phyloP scores from a whole-genome alignment of 1,139 yeast species.

The Scheffersomyces segobiensis region DNA sequence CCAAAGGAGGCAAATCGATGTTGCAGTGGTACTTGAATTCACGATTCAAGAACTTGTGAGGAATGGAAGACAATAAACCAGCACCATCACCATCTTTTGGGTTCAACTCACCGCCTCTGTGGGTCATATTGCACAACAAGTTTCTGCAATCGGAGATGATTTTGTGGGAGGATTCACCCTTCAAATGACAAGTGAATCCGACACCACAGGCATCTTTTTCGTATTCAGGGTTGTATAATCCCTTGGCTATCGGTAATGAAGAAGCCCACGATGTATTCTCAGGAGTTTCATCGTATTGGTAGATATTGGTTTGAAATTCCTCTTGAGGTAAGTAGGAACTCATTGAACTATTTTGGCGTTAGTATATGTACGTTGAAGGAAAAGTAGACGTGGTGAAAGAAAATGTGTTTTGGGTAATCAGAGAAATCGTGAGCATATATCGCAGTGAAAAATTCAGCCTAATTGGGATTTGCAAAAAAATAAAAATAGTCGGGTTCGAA shows the following conservation, averaged over 20 bases:
- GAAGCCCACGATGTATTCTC: constrained; percentile 91
- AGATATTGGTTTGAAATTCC: constrained; percentile 45
- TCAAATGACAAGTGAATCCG: constrained; percentile 93
- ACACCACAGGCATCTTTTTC: constrained; percentile 99
- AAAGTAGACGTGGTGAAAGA: not conserved
- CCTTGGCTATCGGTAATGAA: constrained; percentile 81
- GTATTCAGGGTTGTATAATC: constrained; percentile 87
- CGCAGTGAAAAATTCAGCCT: not conserved
- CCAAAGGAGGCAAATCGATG: constrained; percentile 65
- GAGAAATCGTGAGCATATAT: no score
- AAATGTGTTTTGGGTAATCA: no score
- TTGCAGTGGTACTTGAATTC: constrained; percentile 74
- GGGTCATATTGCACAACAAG: constrained; percentile 95
- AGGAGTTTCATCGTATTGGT: constrained; percentile 72
- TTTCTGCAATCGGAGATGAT: constrained; percentile 88
- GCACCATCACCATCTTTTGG: constrained; percentile 99
- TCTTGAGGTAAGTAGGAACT: constrained; percentile 43
- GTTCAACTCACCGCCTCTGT: constrained; percentile 96
- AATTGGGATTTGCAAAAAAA: not conserved
- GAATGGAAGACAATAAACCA: constrained; percentile 90
- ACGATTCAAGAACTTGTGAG: constrained; percentile 80
- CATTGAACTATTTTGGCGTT: constrained; percentile 4
- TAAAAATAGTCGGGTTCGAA: not conserved
- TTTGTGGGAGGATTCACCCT: constrained; percentile 85
- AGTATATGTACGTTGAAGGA: constrained; percentile 1